These are phyloP conservation scores for Cordyceps javanica DNA, from an alignment of 2,329 filamentous ascomycete genomes.

Conservation along the genomic window DNA sequence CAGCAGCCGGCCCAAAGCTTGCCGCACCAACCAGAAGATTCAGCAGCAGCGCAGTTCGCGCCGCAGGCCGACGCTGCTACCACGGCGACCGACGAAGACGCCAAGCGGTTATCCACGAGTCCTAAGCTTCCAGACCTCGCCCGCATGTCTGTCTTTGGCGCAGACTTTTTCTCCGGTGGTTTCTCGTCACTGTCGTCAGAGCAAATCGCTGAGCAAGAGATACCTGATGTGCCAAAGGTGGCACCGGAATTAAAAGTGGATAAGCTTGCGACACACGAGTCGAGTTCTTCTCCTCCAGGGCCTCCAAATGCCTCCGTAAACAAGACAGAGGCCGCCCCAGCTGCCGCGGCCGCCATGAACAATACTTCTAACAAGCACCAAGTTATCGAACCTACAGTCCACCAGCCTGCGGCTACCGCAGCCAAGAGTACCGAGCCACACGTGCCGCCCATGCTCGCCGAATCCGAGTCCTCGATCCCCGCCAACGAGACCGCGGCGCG, in stretches of 20 bases:
- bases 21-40: neutral
- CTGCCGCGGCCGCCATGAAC: neutral
- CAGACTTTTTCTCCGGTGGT: slow-evolving; percentile 44
- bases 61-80: neutral
- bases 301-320: neutral
- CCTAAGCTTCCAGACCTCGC: slow-evolving; percentile 52
- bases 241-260: slow-evolving; percentile 9
- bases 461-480: neutral
- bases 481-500: neutral
- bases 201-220: slow-evolving; percentile 7
- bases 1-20: neutral
- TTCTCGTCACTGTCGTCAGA: slow-evolving; percentile 15
- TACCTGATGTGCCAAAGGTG: slow-evolving; percentile 7
- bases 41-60: neutral
- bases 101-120: slow-evolving; percentile 40
- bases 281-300: neutral
- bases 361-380: neutral
- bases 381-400: neutral
- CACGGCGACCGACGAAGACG: slow-evolving; percentile 17
- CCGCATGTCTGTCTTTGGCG: slow-evolving; percentile 54
- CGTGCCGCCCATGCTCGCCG: neutral
- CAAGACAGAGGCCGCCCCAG: neutral
- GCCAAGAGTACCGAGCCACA: neutral
- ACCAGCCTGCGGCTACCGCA: neutral
- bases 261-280: neutral